Evolutionary conservation across 2,329 filamentous ascomycete species (phyloP), one percentile per base, ranked within the genome.

Genomic region (Fonsecaea erecta): DNA sequence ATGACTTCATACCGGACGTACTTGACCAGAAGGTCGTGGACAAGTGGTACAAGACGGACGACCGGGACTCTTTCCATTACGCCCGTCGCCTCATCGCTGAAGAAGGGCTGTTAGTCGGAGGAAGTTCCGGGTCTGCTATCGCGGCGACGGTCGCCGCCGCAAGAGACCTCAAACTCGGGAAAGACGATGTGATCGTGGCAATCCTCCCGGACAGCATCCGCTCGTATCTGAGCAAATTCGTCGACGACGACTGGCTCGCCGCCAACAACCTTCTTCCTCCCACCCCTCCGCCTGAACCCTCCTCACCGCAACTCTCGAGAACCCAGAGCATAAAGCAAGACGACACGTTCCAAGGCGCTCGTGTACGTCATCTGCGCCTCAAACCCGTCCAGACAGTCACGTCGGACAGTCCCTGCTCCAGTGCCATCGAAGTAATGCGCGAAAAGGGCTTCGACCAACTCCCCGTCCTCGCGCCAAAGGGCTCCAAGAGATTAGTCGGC

Each of bases 371-470:
- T 34, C 88, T 99, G 16, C 88, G 94, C 67, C 84, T 99, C 65
- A 99, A 97, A 81, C 95, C 95, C 37, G 91, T 99, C 64, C 96
- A 93, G 28, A 96, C 93, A 8, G 86, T 99, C 61, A 81, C 88
- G 26, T 84, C 88, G 30, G 84, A 84, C 60, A 89, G 89, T 34
- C 79, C 86, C 2, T 96, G 93, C 80, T 86, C 91, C 68, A 91
- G 94, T 71, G 95, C 96, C 60, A 93, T 98, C 70, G 95, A 99
- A 81, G 93, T 91, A 67, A 98, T 99, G 95, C 92, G 94, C 71
- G 95, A 99, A 75, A 96, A 95, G 81, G 92, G 93, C 68, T 99
- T 97, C 77, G 96, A 99, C 75, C 96, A 99, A 80, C 89, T 99
- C 48, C 95, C 95, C 51, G 95, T 99, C 16, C 88, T 96, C 8